Percentiles rank a stretch among this genome's conserved stretches.
These are phyloP conservation scores for Polyporus tsugae DNA, from an alignment of 1,284 basidiomycete species.

Conservation along the genomic window DNA sequence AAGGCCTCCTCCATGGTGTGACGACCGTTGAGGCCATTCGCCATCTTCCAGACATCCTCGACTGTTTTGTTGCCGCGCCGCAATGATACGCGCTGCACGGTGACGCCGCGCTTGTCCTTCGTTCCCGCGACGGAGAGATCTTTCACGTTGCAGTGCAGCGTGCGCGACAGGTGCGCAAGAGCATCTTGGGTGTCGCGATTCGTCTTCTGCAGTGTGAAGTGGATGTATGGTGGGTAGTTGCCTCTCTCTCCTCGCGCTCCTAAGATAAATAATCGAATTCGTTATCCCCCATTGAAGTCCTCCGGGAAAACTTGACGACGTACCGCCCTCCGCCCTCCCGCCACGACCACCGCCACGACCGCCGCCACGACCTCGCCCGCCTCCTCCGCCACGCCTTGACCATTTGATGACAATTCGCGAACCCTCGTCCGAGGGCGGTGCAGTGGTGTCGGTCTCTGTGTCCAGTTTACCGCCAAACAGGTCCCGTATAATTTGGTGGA, in stretches of 20 bases:
- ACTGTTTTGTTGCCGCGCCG: constrained; percentile 83
- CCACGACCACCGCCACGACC: constrained; percentile 46
- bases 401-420: constrained; percentile 80
- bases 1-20: constrained; percentile 66
- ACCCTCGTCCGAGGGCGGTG: constrained; percentile 63
- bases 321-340: constrained; percentile 49
- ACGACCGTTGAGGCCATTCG: constrained; percentile 72
- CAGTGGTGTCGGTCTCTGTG: constrained; percentile 74
- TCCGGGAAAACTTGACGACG: constrained; percentile 8
- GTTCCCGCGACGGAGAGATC: constrained; percentile 94
- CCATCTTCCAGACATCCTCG: constrained; percentile 85
- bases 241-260: constrained; percentile 56
- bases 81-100: constrained; percentile 91
- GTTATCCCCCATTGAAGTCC: neutral
- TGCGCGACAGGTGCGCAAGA: constrained; percentile 79
- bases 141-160: constrained; percentile 77
- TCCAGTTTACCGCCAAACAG: constrained; percentile 87
- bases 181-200: constrained; percentile 98
- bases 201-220: constrained; percentile 97
- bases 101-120: constrained; percentile 98
- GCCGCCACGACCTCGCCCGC: constrained; percentile 51
- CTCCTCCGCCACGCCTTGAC: constrained; percentile 58
- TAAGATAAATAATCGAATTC: constrained; percentile 7
- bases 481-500: constrained; percentile 86
- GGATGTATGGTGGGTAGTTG: constrained; percentile 89